Evolutionary conservation across 2,329 filamentous ascomycete species (phyloP).

Genomic region (Aspergillus fumigatus): DNA sequence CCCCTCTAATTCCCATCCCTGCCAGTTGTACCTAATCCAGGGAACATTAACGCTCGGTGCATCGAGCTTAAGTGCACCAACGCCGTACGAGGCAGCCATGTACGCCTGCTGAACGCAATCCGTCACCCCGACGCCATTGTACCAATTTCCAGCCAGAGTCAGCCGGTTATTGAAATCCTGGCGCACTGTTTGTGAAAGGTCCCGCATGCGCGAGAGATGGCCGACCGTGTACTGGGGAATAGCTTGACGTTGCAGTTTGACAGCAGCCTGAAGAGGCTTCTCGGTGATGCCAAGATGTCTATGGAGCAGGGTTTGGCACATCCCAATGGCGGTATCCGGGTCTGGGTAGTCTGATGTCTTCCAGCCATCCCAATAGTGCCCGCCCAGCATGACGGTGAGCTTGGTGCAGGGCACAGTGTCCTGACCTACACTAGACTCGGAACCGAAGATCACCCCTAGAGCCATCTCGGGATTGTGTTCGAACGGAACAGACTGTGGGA

Average conservation of each 20-base stretch:
- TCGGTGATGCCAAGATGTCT: slow-evolving; percentile 70
- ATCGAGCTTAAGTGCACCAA: slow-evolving; percentile 30
- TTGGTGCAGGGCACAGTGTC: slow-evolving; percentile 67
- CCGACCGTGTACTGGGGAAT: slow-evolving; percentile 89
- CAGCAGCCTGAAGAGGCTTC: slow-evolving; percentile 57
- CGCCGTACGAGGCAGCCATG: slow-evolving; percentile 44
- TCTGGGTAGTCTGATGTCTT: slow-evolving; percentile 52
- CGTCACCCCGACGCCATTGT: slow-evolving; percentile 47
- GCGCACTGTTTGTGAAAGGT: slow-evolving; percentile 53
- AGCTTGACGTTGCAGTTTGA: slow-evolving; percentile 63
- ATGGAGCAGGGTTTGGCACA: slow-evolving; percentile 66
- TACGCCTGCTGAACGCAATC: slow-evolving; percentile 56
- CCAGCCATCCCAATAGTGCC: slow-evolving; percentile 79
- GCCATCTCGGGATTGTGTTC: slow-evolving; percentile 75
- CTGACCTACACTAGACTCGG: slow-evolving; percentile 56
- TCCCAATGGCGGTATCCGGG: slow-evolving; percentile 60
- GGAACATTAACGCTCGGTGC: slow-evolving; percentile 5
- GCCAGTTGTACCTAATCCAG: slow-evolving; percentile 18
- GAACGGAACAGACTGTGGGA: slow-evolving; percentile 67
- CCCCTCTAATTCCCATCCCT: slow-evolving; percentile 26
- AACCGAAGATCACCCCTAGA: slow-evolving; percentile 91
- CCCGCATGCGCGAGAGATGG: slow-evolving; percentile 60
- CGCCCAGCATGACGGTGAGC: slow-evolving; percentile 89
- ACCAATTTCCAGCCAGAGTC: slow-evolving; percentile 57
- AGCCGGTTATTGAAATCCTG: slow-evolving; percentile 58